Conservation (phyloP, 345 rosid species). For the Populus nigra region DNA sequence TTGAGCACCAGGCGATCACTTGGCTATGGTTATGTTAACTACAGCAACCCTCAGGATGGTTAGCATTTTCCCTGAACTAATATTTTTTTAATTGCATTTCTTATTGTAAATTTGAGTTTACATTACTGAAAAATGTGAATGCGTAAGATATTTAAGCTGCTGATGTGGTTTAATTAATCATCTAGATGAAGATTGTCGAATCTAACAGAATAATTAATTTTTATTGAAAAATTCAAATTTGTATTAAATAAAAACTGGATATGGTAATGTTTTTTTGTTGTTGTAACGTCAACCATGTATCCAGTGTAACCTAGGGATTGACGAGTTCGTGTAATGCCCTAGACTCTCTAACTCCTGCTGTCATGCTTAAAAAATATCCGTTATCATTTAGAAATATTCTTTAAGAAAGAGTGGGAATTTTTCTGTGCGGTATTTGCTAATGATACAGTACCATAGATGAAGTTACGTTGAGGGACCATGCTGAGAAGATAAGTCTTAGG, state of each 20-base stretch:
- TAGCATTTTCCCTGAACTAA: not conserved
- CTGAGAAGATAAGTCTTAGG: not conserved
- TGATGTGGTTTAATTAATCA: not conserved
- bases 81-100: not conserved
- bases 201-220: too few species aligned
- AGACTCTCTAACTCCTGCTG: too few species aligned
- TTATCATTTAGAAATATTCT: too few species aligned
- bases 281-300: too few species aligned
- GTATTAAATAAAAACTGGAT: too few species aligned
- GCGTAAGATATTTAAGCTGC: not conserved
- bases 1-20: slow-evolving; percentile 21
- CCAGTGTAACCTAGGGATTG: too few species aligned
- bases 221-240: too few species aligned
- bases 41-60: slow-evolving; percentile 29
- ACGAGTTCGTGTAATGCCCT: too few species aligned
- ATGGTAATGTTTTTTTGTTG: too few species aligned
- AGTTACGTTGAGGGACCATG: not conserved
- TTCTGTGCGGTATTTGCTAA: too few species aligned
- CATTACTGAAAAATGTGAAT: not conserved
- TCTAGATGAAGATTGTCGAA: not conserved
- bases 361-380: too few species aligned
- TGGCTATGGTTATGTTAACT: slow-evolving; percentile 33
- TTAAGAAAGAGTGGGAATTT: too few species aligned
- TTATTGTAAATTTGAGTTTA: not conserved
- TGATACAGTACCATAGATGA: not conserved